Base-by-base conservation (phyloP, 176 grass and related monocot genomes). In the Zoysia japonica region DNA sequence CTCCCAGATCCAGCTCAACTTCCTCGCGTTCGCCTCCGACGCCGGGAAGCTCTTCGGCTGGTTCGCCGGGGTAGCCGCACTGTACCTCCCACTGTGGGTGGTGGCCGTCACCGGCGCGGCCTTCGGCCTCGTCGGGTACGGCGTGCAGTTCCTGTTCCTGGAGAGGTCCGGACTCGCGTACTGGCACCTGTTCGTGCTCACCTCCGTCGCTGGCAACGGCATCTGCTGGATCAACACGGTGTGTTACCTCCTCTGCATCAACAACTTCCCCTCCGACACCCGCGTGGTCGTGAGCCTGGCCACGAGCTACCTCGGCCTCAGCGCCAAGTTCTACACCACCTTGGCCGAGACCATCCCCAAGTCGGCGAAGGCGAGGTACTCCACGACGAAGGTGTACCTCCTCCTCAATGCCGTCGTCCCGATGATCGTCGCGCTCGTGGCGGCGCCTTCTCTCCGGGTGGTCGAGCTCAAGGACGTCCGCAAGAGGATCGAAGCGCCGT, bases 1-100 rank as follows among this genome's bases (percentile, higher is more conserved):
- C 83, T 94, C 92, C 52, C 95, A 98, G 71, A 80, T 98, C 68
- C 74, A 84, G 76, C 87, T 98, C 83, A 98, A 94, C 62, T 87
- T 87, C 88, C 92, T 98, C 12, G 95, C 95, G 61, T 94, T 90
- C 82, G 89, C 95, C 78, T 98, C 95, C 39, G 95, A 98, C 83
- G 85, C 81, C 5, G 95, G 95, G 17, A 98, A 98, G 81, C 81
- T 98, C 80, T 87, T 98, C 17, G 95, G 92, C 68, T 98, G 95
- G 95, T 61, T 94, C 55, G 87, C 95, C 11, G 95, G 95, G 1
- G 62, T 97, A 12, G 95, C 92, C 0, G 85, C 89, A 1, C 76
- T 83, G 55, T 71, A 85, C 75, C 67, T 98, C 39, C 91, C 95
- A 4, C 90, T 92, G 28, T 94, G 95, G 95, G 48, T 64, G 5